phyloP scores from a whole-genome alignment of 2,329 filamentous ascomycete genomes.

The Epichloe typhina region DNA sequence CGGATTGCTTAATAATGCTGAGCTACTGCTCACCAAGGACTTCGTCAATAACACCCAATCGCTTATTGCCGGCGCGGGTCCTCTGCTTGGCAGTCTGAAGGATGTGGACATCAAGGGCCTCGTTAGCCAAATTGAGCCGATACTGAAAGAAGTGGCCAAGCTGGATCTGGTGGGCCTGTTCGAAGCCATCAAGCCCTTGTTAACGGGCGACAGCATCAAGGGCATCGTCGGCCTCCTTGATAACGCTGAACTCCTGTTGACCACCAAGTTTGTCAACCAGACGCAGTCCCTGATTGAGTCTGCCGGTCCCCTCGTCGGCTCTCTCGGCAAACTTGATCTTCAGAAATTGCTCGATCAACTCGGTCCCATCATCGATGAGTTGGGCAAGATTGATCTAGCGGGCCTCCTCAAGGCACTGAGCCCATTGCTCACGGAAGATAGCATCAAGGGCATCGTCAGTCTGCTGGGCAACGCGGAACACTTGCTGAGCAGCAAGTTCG shows the following conservation, averaged over 20 bases:
- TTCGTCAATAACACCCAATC: conserved; percentile 11
- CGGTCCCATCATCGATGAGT: conserved; percentile 16
- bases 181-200: conserved; percentile 7
- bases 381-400: conserved; percentile 19
- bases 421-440: conserved; percentile 19
- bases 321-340: conserved; percentile 21
- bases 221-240: conserved; percentile 16
- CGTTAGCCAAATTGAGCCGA: conserved; percentile 12
- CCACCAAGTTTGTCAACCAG: conserved; percentile 19
- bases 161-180: conserved; percentile 2
- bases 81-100: conserved; percentile 22
- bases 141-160: conserved; percentile 13
- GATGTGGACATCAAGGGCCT: conserved; percentile 13
- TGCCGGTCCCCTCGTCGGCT: conserved; percentile 19
- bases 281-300: conserved; percentile 15
- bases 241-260: conserved; percentile 19
- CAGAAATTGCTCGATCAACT: conserved; percentile 18
- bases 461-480: conserved; percentile 20
- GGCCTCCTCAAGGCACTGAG: conserved; percentile 15
- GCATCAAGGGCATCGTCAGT: conserved; percentile 18
- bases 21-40: conserved; percentile 5
- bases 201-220: conserved; percentile 12
- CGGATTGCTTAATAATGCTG: conserved; percentile 1
- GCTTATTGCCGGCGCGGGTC: conserved; percentile 11
- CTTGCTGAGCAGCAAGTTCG: conserved; percentile 18